phyloP scores from a whole-genome alignment of 2,329 filamentous ascomycete genomes.

The Phyllosticta ampelicida region DNA sequence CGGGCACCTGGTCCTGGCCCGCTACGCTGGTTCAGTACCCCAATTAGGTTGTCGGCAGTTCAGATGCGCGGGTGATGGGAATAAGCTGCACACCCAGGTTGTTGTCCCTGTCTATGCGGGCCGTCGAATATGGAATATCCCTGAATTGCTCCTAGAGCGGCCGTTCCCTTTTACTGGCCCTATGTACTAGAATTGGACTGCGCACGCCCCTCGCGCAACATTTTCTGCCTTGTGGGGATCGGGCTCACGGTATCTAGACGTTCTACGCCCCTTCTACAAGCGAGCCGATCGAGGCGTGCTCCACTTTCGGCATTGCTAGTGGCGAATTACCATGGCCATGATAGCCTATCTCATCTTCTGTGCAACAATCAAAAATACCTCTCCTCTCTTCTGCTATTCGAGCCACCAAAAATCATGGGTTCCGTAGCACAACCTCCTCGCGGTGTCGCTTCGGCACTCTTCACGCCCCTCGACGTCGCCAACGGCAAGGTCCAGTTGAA shows the following conservation, averaged over 20 bases:
- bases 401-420: background rate
- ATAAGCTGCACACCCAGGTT: background rate
- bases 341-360: background rate
- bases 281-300: background rate
- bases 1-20: background rate
- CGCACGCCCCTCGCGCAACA: background rate
- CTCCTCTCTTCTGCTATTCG: background rate
- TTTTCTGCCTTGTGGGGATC: background rate
- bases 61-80: background rate
- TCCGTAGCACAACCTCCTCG: background rate
- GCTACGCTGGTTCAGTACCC: background rate
- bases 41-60: background rate
- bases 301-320: background rate
- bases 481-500: conserved; percentile 25
- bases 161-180: background rate
- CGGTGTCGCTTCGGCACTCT: conserved; percentile 23
- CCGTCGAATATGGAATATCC: background rate
- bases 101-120: background rate
- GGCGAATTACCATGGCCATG: background rate
- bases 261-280: background rate
- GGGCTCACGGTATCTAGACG: background rate
- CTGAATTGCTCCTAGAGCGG: background rate
- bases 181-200: background rate
- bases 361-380: background rate
- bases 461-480: conserved; percentile 23